Base-by-base conservation (phyloP, 139 green algal genomes). In the Volvox africanus region DNA sequence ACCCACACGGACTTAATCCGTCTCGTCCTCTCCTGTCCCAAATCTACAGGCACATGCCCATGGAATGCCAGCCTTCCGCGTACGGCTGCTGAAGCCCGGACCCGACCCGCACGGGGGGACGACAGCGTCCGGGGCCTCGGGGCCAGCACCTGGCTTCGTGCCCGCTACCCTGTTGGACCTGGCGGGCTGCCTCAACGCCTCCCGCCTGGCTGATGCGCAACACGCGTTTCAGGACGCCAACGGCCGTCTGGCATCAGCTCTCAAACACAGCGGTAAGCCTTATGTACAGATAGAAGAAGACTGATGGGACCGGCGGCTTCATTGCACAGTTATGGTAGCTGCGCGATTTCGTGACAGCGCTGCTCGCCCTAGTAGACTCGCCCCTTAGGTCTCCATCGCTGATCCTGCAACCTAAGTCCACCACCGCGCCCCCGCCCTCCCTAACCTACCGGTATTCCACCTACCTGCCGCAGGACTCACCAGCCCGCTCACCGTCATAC, bases 191-290 rank as follows among this genome's bases (percentile, higher is more conserved):
- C 85, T 55, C 16, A 80, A 80, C 36, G 68, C 85, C 37, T 82
- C 85, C 17, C 37, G 12, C 0, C 85, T 89, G 28, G 19, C 61
- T 17, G 69, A 89, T 30, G 85, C 85, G n/a, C 16, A 73, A 21
- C 85, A 89, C n/a, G n/a, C 44, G 13, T 89, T 82, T 50, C 85
- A 89, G 13, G 85, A 82, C 37, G 85, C 85, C 37, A 89, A 89
- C 21, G 85, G 69, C 0, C 85, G 85, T 1, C 85, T 82, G 37
- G 68, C 85, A 26, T 67, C 28, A 11, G 85, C 69, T 21, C 26
- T 73, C 18, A 28, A 71, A 32, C 17, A 30, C 0, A 55, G 68
- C 28, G 85, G 85, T 89, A 28, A 55, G 44, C 44, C 44, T 55
- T 5, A 5, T 5, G 44, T 55, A 5, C 44, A 5, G 44, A 55